phyloP scores from a whole-genome alignment of 2,329 filamentous ascomycete genomes.

The Pestalotiopsis sp. region DNA sequence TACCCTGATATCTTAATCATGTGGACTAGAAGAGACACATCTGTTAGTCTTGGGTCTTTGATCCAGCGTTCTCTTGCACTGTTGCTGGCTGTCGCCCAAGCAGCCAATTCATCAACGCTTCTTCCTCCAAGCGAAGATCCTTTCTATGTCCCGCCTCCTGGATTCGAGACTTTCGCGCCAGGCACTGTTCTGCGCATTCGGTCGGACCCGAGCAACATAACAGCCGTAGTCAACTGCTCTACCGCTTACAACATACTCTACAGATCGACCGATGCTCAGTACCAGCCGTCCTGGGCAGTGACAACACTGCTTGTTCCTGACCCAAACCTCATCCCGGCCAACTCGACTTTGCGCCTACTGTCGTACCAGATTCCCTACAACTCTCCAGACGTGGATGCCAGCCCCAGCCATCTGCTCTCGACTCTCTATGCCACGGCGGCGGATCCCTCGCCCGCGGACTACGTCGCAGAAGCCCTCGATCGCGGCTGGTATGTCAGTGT shows the following conservation, averaged over 20 bases:
- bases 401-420: constrained; percentile 35
- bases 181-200: constrained; percentile 36
- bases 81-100: not conserved
- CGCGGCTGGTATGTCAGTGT: constrained; percentile 46
- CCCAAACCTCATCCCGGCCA: not conserved
- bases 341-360: constrained; percentile 26
- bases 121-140: constrained; percentile 22
- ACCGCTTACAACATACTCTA: constrained; percentile 35
- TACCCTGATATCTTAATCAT: not conserved
- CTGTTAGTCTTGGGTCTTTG: not conserved
- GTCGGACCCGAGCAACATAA: constrained; percentile 22
- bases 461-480: constrained; percentile 35
- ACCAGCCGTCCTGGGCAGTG: constrained; percentile 35
- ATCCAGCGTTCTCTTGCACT: not conserved
- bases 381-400: constrained; percentile 38
- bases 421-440: constrained; percentile 25
- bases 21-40: not conserved
- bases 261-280: constrained; percentile 32
- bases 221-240: constrained; percentile 24
- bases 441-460: constrained; percentile 20
- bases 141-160: constrained; percentile 21
- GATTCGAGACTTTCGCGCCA: constrained; percentile 23
- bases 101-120: not conserved
- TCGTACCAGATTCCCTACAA: constrained; percentile 45
- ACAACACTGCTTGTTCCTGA: constrained; percentile 35